A percentile compares a stretch with the other conserved stretches of the same genome.
Conservation (phyloP, 2,329 filamentous ascomycete genomes). For the Hymenoscyphus repandus region DNA sequence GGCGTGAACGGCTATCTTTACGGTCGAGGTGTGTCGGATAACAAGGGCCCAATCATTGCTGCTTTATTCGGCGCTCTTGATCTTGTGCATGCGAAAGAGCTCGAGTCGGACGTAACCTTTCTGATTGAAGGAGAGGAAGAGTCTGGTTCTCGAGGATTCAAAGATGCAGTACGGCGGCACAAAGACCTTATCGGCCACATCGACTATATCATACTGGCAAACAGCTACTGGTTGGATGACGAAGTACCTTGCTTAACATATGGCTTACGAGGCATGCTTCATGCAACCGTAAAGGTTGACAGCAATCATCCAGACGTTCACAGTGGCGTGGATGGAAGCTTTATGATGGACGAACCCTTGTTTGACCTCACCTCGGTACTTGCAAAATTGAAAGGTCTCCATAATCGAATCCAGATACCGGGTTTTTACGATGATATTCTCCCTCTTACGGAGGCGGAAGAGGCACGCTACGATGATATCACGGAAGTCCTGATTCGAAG, state of each 20-base stretch:
- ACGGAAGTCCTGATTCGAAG: constrained; percentile 68
- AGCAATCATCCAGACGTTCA: constrained; percentile 85
- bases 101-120: constrained; percentile 87
- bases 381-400: constrained; percentile 72
- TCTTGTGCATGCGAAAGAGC: constrained; percentile 72
- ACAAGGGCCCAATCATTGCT: constrained; percentile 93
- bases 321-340: constrained; percentile 93
- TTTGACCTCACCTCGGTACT: constrained; percentile 85
- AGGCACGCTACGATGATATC: constrained; percentile 78
- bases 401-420: constrained; percentile 78
- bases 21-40: constrained; percentile 92
- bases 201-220: constrained; percentile 91
- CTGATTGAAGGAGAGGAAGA: constrained; percentile 97
- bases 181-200: constrained; percentile 83
- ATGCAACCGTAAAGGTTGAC: constrained; percentile 84
- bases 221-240: constrained; percentile 98
- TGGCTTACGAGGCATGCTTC: constrained; percentile 85
- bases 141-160: constrained; percentile 85
- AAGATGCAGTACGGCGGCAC: constrained; percentile 71
- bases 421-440: constrained; percentile 84
- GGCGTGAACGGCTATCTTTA: constrained; percentile 92
- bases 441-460: constrained; percentile 68
- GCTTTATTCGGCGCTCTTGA: constrained; percentile 92
- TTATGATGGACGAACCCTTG: constrained; percentile 82
- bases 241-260: constrained; percentile 94